Evolutionary conservation across 73 alveolate species (phyloP).

Genomic region (Stentor roeselii): DNA sequence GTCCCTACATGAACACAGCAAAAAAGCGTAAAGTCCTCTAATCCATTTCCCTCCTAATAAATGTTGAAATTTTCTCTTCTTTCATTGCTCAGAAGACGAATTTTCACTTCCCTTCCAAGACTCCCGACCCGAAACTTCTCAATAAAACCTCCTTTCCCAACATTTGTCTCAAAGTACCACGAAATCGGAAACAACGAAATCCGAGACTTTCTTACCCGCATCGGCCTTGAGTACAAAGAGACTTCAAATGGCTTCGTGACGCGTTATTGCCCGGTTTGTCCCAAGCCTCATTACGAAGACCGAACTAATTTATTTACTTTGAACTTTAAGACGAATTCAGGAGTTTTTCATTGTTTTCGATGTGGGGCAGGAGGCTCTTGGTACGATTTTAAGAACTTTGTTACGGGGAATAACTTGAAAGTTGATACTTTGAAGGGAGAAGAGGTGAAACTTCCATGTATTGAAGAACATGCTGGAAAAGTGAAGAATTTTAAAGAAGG

Average conservation of each 20-base stretch:
- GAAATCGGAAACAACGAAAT: slow-evolving; percentile 35
- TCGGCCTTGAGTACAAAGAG: slow-evolving; percentile 31
- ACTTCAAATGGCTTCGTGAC: slow-evolving; percentile 28
- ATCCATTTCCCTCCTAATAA: no score
- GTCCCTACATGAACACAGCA: slow-evolving; percentile 98
- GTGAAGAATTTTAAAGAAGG: slow-evolving; percentile 30
- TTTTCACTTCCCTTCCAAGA: no score
- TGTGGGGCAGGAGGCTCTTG: slow-evolving; percentile 78
- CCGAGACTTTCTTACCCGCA: slow-evolving; percentile 33
- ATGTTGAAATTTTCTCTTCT: no score
- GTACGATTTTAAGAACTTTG: slow-evolving; percentile 69
- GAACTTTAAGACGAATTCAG: slow-evolving; percentile 49
- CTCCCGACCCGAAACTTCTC: slow-evolving; percentile 17
- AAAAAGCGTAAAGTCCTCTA: slow-evolving; percentile 79
- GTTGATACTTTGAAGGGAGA: slow-evolving; percentile 25
- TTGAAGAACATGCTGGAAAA: slow-evolving; percentile 26
- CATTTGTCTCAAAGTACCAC: background rate
- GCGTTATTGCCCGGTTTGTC: slow-evolving; percentile 77
- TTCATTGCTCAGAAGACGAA: no score
- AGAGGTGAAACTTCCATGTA: slow-evolving; percentile 3
- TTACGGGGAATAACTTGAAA: slow-evolving; percentile 31
- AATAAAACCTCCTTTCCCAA: background rate
- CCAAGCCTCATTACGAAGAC: slow-evolving; percentile 68
- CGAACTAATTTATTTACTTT: slow-evolving; percentile 55
- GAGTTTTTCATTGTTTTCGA: slow-evolving; percentile 80